Percentiles rank a stretch among this genome's conserved stretches.
phyloP scores from a whole-genome alignment of 2,329 filamentous ascomycete genomes.

The Berkeleyomyces basicola region DNA sequence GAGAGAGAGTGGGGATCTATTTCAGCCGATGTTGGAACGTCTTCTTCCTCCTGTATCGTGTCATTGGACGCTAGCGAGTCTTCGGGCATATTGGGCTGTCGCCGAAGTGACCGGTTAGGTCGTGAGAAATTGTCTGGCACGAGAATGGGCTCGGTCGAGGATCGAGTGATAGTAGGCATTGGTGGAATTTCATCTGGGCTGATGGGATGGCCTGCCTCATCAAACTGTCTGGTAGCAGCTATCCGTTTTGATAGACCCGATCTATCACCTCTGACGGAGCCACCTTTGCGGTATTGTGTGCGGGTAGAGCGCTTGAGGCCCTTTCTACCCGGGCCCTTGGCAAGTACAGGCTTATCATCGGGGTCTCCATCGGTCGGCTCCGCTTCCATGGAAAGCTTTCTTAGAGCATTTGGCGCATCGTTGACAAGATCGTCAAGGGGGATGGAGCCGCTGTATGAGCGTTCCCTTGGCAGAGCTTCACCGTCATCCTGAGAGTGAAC shows the following conservation, averaged over 20 bases:
- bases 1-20: not conserved
- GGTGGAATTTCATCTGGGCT: slow-evolving; percentile 21
- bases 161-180: slow-evolving; percentile 34
- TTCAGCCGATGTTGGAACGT: not conserved
- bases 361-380: slow-evolving; percentile 30
- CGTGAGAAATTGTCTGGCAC: slow-evolving; percentile 42
- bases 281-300: slow-evolving; percentile 74
- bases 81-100: slow-evolving; percentile 32
- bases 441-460: slow-evolving; percentile 34
- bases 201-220: slow-evolving; percentile 17
- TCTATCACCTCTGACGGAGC: slow-evolving; percentile 66
- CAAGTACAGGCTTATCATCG: slow-evolving; percentile 67
- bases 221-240: slow-evolving; percentile 20
- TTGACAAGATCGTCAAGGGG: slow-evolving; percentile 68
- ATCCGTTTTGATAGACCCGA: slow-evolving; percentile 59
- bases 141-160: slow-evolving; percentile 51
- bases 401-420: slow-evolving; percentile 55
- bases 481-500: slow-evolving; percentile 65
- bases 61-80: slow-evolving; percentile 21
- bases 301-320: slow-evolving; percentile 77
- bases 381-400: slow-evolving; percentile 46
- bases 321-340: slow-evolving; percentile 51
- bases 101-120: slow-evolving; percentile 32
- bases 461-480: slow-evolving; percentile 58
- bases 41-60: not conserved